Conservation (phyloP, 2,329 filamentous ascomycete genomes). For the Amylocarpus encephaloides region DNA sequence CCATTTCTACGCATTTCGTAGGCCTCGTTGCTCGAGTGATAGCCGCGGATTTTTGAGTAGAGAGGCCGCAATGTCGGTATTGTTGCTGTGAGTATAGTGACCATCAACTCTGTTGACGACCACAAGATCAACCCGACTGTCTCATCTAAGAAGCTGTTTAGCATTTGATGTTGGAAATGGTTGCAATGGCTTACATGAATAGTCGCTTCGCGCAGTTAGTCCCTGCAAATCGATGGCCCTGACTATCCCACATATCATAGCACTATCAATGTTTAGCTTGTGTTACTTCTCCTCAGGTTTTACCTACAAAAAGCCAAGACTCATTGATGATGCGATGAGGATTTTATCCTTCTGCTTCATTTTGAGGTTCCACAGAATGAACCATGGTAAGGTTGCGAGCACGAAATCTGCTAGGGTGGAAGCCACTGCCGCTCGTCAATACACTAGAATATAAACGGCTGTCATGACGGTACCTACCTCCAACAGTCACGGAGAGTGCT, state of each 20-base stretch:
- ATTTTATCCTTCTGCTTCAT: conserved; percentile 35
- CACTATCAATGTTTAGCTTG: neutral
- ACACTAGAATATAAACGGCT: neutral
- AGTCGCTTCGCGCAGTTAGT: conserved; percentile 4
- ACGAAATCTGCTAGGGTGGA: conserved; percentile 30
- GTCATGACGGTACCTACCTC: no score
- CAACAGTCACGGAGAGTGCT: neutral
- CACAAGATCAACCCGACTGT: conserved; percentile 39
- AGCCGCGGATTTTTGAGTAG: conserved; percentile 10
- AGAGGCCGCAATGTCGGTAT: conserved; percentile 28
- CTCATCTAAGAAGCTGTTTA: conserved; percentile 6
- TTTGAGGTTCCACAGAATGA: conserved; percentile 32
- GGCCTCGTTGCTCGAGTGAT: neutral
- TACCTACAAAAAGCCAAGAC: conserved; percentile 32
- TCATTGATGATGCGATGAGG: conserved; percentile 33
- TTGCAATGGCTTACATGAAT: conserved; percentile 5
- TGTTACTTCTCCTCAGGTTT: neutral
- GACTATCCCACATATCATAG: conserved; percentile 7
- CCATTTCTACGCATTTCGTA: neutral
- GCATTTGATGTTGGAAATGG: neutral
- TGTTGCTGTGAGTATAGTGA: conserved; percentile 30
- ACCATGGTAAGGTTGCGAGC: conserved; percentile 35
- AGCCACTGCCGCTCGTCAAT: neutral
- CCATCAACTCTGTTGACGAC: conserved; percentile 34
- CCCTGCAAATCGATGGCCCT: conserved; percentile 2